These are phyloP conservation scores for Sesbania bispinosa DNA, from an alignment of 306 rosid species.

Conservation along the genomic window DNA sequence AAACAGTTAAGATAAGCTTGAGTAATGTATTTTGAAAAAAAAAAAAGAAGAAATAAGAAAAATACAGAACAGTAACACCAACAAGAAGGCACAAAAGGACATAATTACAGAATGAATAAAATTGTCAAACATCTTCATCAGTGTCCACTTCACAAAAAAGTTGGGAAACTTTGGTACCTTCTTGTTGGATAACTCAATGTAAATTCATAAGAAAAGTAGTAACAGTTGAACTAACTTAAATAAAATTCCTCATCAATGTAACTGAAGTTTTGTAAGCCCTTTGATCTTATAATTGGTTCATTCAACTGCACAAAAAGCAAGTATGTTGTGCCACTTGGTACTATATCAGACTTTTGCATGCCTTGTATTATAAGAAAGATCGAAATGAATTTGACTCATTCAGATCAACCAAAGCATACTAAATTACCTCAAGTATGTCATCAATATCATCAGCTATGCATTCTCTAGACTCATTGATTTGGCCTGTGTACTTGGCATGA, in stretches of 20 bases:
- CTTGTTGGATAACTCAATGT: not conserved
- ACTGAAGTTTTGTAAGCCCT: not conserved
- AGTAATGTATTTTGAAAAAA: not conserved
- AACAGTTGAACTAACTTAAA: not conserved
- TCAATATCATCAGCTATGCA: conserved; percentile 37
- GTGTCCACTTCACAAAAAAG: conserved; percentile 10
- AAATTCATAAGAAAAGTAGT: not conserved
- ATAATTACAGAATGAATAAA: conserved; percentile 1
- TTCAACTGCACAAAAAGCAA: conserved; percentile 3
- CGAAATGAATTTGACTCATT: conserved; percentile 19
- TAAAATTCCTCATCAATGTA: not conserved
- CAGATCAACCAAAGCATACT: conserved; percentile 10
- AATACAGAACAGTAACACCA: not conserved
- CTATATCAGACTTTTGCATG: not conserved
- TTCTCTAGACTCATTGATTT: conserved; percentile 32
- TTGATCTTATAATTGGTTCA: not conserved
- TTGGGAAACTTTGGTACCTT: conserved; percentile 16
- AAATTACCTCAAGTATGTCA: conserved; percentile 71
- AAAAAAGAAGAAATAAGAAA: not conserved
- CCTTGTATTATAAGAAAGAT: conserved; percentile 9
- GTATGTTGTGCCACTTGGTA: not conserved
- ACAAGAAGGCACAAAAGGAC: conserved; percentile 1
- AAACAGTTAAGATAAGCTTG: conserved; percentile 9
- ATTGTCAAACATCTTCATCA: not conserved
- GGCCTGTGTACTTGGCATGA: conserved; percentile 29